Evolutionary conservation across 225 moss, liverwort and hornwort genomes (phyloP).

Genomic region (Asterella californica): DNA sequence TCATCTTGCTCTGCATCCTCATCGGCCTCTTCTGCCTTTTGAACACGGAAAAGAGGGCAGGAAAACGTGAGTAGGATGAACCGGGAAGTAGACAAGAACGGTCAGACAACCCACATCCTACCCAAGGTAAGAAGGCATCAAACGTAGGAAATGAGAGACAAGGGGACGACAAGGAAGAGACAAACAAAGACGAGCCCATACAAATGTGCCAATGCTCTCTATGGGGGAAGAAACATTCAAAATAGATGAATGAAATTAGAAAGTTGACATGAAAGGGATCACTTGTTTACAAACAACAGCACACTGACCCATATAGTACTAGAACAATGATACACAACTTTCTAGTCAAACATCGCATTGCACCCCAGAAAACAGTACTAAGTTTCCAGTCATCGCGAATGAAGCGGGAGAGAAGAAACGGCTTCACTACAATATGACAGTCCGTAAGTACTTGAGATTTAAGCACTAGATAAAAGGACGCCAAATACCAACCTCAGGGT

Average conservation of each 20-base stretch:
- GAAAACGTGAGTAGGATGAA: neutral
- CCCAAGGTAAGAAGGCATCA: no score
- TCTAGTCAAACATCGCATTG: neutral
- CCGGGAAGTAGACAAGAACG: neutral
- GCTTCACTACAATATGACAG: neutral
- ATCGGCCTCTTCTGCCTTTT: constrained; percentile 75
- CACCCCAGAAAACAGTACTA: neutral
- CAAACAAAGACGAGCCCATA: no score
- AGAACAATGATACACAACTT: neutral
- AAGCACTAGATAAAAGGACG: neutral
- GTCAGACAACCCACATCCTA: neutral
- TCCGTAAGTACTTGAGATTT: no score
- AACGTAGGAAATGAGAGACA: no score
- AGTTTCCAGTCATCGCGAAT: neutral
- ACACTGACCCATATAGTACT: neutral
- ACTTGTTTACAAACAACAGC: no score
- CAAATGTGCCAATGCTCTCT: no score
- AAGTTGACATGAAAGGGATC: neutral
- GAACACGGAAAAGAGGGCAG: neutral
- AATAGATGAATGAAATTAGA: no score
- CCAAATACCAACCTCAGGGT: constrained; percentile 45
- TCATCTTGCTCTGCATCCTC: constrained; percentile 60
- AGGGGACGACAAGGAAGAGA: no score
- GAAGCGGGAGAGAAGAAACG: no score
- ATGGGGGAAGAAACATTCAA: no score